Evolutionary conservation across 2,329 filamentous ascomycete species (phyloP).

Genomic region (Colletotrichum destructivum): DNA sequence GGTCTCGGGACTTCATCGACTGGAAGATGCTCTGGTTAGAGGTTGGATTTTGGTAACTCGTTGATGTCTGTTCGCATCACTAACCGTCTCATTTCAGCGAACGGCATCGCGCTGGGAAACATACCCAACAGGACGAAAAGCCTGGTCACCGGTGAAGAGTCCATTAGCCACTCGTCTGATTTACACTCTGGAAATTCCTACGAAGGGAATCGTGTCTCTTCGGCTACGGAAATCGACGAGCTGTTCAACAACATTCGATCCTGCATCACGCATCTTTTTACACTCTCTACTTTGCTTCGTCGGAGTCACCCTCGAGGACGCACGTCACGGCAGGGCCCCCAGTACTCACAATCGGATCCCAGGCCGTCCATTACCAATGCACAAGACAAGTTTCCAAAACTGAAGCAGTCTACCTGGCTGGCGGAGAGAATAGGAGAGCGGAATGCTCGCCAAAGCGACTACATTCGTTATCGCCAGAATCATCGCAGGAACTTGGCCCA

Average conservation of each 20-base stretch:
- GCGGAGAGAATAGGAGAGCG: conserved; percentile 8
- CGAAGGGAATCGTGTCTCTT: neutral
- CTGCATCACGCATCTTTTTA: conserved; percentile 19
- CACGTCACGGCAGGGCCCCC: neutral
- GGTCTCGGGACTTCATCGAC: neutral
- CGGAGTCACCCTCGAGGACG: conserved; percentile 15
- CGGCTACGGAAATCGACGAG: conserved; percentile 16
- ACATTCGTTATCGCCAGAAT: conserved; percentile 20
- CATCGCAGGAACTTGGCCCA: conserved; percentile 8
- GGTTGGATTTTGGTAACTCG: neutral
- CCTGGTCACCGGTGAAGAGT: neutral
- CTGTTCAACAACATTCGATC: conserved; percentile 17
- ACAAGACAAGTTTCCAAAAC: conserved; percentile 26
- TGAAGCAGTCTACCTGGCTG: conserved; percentile 6
- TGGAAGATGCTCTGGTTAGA: neutral
- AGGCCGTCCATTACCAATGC: neutral
- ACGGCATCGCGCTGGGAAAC: neutral
- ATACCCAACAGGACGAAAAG: conserved; percentile 8
- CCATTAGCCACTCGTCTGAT: neutral
- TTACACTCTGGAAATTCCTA: neutral
- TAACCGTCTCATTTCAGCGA: neutral
- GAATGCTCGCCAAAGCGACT: neutral
- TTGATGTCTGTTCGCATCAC: neutral
- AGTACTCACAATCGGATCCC: neutral
- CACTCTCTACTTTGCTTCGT: conserved; percentile 14